Base-by-base conservation (phyloP, 176 grass and related monocot genomes). In the Carex littledalei region DNA sequence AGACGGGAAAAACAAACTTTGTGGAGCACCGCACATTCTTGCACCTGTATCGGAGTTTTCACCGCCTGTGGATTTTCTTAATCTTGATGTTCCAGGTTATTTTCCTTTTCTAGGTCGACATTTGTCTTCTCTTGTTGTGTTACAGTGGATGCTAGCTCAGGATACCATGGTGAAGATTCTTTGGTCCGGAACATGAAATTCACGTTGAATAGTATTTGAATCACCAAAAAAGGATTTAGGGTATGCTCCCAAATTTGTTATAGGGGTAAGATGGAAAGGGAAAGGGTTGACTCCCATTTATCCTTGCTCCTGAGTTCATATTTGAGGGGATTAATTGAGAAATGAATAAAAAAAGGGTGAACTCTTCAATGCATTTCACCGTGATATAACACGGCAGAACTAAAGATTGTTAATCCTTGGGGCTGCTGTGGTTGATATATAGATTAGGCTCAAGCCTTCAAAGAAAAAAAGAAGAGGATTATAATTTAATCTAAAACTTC, bases 11-110 rank as follows among this genome's bases (percentile, higher is more conserved):
- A 86, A 95, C 88, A 73, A 91, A 92, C 80, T 98, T 98, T 87
- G 93, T 98, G 80, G 95, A 98, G 87, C 95, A 98, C 88, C 95
- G 95, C 17, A 98, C 93, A 26, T 98, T 92, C 90, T 86, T 98
- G 76, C 95, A 98, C 37, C 55, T 98, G 71, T 98, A 95, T 85
- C 84, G 89, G 15, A 98, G 95, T 90, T 98, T 98, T 83, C 95
- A 98, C 80, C 95, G 95, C 16, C 85, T 98, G n/a, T 98, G 95
- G 95, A 92, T 98, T 95, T 98, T 98, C 82, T 86, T 98, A 78
- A 26, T 98, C 55, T 85, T 98, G 85, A 98, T 98, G 95, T 98
- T 95, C 83, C 95, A 94, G 91, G 95, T 94, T 80, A 71, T 84
- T 50, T 53, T 83, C 67, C 73, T 21, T 66, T 57, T 82, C 12